Base-by-base conservation (phyloP, 768 basidiomycete species). In the Tricholomella constricta region DNA sequence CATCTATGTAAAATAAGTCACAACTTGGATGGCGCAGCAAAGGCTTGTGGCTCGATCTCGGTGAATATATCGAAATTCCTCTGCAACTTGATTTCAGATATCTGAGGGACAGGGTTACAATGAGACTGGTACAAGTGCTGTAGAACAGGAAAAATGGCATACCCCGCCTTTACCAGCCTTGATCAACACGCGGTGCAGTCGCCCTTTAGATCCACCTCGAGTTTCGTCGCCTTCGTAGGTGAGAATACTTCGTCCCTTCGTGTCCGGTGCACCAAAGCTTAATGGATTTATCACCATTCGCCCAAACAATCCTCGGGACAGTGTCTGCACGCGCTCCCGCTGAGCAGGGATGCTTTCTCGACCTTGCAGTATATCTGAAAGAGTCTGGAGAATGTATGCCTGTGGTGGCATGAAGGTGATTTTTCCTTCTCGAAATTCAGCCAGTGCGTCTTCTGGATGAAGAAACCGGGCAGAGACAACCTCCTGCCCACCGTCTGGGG, bases 361-460 rank as follows among this genome's bases (percentile, higher is more conserved):
- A 36, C 78, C 79, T 2, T 65, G 52, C 20, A 89, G 69, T 29
- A 88, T 72, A 27, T 72, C 73, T 4, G 82, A 73, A 32, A 90
- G 73, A 3, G 85, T 88, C 9, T 75, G 71, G 23, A 89, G 67
- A 46, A 90, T 77, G 64, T 90, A 90, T 62, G 78, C 86, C 63
- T 90, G 88, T 11, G 88, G 88, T 15, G 88, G 87, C 83, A 88
- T 84, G 40, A 89, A 73, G 3, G 72, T 72, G 52, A 89, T 82
- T 52, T 75, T 73, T 19, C 77, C 72, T 26, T 71, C 70, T 17
- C 63, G 66, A 62, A 79, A 83, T 63, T 83, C 83, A 2, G 71
- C 65, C 44, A 90, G 68, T 17, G 81, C 84, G 14, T 69, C 69
- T 6, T 57, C 62, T 0, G 85, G 86, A 57, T 79, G 82, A 26